Conservation (phyloP, 2,329 filamentous ascomycete genomes). For the Westerdykella sp. region DNA sequence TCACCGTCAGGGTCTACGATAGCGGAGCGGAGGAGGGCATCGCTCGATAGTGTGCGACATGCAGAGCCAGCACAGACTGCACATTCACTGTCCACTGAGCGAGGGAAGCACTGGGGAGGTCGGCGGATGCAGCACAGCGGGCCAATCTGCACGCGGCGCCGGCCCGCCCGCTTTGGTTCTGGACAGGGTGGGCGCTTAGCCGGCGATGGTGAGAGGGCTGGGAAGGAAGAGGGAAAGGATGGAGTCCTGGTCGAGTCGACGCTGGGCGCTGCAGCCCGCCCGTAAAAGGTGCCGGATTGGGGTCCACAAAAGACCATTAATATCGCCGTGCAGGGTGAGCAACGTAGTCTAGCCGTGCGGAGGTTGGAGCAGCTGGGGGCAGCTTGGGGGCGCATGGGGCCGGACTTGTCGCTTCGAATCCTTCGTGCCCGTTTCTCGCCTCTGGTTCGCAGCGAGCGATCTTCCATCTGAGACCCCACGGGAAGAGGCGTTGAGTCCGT, state of each 20-base stretch:
- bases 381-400: constrained; percentile 9
- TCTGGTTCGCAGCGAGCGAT: too few relatives aligned
- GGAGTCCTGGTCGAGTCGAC: neutral
- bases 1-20: constrained; percentile 23
- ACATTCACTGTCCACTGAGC: constrained; percentile 20
- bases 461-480: too few relatives aligned
- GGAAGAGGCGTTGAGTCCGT: too few relatives aligned
- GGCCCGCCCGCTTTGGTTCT: constrained; percentile 20
- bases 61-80: constrained; percentile 31
- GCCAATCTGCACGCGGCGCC: constrained; percentile 26
- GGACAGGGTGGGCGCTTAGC: constrained; percentile 32
- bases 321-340: constrained; percentile 12
- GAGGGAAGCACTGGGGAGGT: constrained; percentile 1
- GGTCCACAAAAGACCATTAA: constrained; percentile 27
- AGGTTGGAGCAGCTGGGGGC: constrained; percentile 1
- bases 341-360: neutral
- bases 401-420: constrained; percentile 18
- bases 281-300: constrained; percentile 23
- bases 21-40: constrained; percentile 23
- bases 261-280: constrained; percentile 23
- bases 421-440: too few relatives aligned
- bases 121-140: constrained; percentile 16
- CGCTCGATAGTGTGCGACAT: constrained; percentile 26
- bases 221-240: neutral
- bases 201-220: constrained; percentile 22